Base-by-base conservation (phyloP, 2,329 filamentous ascomycete species). In the Diaporthe velutina region DNA sequence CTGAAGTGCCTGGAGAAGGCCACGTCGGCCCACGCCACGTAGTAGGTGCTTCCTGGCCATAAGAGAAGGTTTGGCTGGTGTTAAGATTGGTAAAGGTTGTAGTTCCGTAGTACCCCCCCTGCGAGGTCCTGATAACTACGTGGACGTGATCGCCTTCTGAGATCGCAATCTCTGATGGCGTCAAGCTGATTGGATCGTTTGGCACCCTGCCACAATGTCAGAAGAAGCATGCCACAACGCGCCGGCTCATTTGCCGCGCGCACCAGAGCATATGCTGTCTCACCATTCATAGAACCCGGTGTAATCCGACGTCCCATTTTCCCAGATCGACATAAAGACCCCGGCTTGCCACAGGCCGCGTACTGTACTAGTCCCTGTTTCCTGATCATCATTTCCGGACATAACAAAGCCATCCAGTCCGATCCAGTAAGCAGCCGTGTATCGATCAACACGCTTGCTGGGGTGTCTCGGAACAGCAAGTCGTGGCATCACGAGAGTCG, bases 331-430 rank as follows among this genome's bases (percentile, higher is more conserved):
- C 55, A 54, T 64, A 7, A 73, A 66, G 15, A 64, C n/a, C 1
- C 70, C 57, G 10, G 70, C 70, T 45, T 66, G 70, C 57, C 57
- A 73, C 38, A 73, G 33, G n/a, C 58, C 70, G 17, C 58, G 70
- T 5, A 73, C 50, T 6, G 30, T 52, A 52, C 10, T 9, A 0
- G 30, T 17, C 2, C 13, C 22, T n/a, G 8, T n/a, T n/a, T 25
- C 70, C 9, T 4, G 5, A 4, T 6, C 35, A 38, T 38, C 48
- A 22, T 72, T 57, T 7, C 28, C 25, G 12, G 70, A 52, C 33
- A 73, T 42, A 6, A 73, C 57, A n/a, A 73, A 73, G 8, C 70
- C 70, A 22, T 73, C 58, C 5, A 73, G 58, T 28, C 70, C 70
- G 35, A 73, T 60, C 45, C 70, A 73, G 48, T 40, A 73, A 28